phyloP scores from a whole-genome alignment of 176 grass and related monocot genomes.

The Oryza meridionalis region DNA sequence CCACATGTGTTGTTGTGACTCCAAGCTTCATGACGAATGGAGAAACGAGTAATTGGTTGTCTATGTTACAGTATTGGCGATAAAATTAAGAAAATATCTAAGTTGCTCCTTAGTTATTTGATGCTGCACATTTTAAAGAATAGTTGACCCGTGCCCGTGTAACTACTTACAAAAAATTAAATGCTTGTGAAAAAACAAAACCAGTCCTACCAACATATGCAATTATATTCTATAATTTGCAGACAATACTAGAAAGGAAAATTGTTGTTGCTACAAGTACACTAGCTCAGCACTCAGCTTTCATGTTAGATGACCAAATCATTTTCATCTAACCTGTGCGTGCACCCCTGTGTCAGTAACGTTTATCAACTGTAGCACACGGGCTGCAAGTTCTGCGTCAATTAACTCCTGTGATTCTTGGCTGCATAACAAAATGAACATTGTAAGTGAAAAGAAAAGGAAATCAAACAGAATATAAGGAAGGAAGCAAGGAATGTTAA shows the following conservation, averaged over 20 bases:
- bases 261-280: neutral
- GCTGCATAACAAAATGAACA: conserved; percentile 51
- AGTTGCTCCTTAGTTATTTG: too few species aligned
- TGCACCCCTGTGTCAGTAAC: conserved; percentile 80
- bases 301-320: conserved; percentile 36
- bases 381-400: conserved; percentile 95
- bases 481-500: conserved; percentile 15
- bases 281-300: conserved; percentile 13
- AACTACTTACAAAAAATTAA: too few species aligned
- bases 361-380: conserved; percentile 94
- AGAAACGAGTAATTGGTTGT: neutral
- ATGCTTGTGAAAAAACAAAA: neutral
- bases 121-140: too few species aligned
- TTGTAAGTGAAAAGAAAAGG: conserved; percentile 29
- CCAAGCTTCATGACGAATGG: neutral
- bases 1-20: neutral
- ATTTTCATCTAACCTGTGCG: conserved; percentile 67
- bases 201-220: neutral
- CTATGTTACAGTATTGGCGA: neutral
- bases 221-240: conserved; percentile 1
- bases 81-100: neutral
- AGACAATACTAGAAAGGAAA: conserved; percentile 22
- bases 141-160: too few species aligned
- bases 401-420: conserved; percentile 91
- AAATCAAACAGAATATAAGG: conserved; percentile 19